Evolutionary conservation across 768 basidiomycete genomes (phyloP).

Genomic region (Paxillus involutus): DNA sequence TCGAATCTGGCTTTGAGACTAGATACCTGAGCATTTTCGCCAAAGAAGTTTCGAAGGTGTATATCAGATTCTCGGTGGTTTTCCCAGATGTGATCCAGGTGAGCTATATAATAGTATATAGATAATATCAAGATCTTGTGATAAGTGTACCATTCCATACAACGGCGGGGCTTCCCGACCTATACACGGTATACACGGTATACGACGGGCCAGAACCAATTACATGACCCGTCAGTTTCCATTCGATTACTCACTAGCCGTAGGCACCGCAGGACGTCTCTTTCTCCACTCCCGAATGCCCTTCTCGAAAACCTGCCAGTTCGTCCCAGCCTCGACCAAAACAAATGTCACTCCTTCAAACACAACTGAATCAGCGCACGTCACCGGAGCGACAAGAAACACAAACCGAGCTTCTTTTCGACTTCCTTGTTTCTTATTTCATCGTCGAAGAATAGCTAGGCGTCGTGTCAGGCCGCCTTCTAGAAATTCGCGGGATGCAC

Average conservation of each 20-base stretch:
- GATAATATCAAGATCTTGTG: background rate
- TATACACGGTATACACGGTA: background rate
- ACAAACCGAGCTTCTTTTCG: conserved; percentile 46
- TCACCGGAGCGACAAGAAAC: background rate
- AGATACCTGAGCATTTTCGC: too few species aligned
- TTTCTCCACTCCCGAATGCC: conserved; percentile 74
- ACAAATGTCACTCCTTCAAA: conserved; percentile 75
- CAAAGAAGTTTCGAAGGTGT: background rate
- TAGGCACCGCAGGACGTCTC: conserved; percentile 29
- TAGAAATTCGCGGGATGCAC: background rate
- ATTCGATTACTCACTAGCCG: conserved; percentile 4
- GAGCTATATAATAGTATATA: background rate
- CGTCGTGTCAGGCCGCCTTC: background rate
- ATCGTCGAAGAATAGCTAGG: conserved; percentile 71
- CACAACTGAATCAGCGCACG: background rate
- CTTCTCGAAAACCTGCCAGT: conserved; percentile 60
- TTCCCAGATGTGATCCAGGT: background rate
- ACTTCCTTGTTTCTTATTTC: conserved; percentile 57
- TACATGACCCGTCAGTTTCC: background rate
- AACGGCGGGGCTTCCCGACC: background rate
- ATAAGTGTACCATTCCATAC: conserved; percentile 6
- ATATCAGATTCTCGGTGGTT: conserved; percentile 1
- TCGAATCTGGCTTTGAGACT: background rate
- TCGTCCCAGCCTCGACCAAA: conserved; percentile 64
- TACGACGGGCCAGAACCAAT: background rate